A percentile compares a stretch with the other conserved stretches of the same genome.
Conservation (phyloP, 257 asterid genomes). For the Thymus quinquecostatus region DNA sequence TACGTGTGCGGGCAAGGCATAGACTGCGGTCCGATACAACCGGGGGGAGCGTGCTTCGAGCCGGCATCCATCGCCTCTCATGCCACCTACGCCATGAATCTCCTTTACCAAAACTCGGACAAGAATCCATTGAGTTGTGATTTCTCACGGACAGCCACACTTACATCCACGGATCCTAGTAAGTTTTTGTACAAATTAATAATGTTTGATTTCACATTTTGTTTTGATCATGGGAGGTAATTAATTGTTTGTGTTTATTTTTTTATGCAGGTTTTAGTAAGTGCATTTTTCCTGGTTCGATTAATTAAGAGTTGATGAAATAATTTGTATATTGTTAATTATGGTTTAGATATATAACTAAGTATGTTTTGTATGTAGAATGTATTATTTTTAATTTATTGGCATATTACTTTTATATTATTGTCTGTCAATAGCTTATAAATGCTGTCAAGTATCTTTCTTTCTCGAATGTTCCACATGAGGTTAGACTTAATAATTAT, state of each 20-base stretch:
- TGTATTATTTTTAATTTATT: too few relatives aligned
- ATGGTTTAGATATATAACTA: neutral
- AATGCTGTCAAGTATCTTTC: neutral
- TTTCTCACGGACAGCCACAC: conserved; percentile 52
- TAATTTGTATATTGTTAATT: neutral
- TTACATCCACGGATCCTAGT: conserved; percentile 58
- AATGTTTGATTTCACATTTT: neutral
- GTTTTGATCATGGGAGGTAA: neutral
- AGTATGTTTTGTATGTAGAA: neutral
- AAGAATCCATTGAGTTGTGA: conserved; percentile 49
- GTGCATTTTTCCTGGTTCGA: conserved; percentile 54
- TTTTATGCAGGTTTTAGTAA: conserved; percentile 47
- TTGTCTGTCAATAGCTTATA: neutral
- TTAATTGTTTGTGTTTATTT: neutral
- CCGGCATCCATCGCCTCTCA: conserved; percentile 53
- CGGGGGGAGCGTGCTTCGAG: conserved; percentile 71
- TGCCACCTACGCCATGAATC: conserved; percentile 73
- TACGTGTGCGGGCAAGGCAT: conserved; percentile 60
- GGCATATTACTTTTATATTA: neutral
- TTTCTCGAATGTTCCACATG: neutral
- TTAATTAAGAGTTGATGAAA: conserved; percentile 26
- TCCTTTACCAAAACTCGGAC: conserved; percentile 44
- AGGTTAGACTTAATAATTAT: too few relatives aligned
- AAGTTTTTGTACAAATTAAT: conserved; percentile 22
- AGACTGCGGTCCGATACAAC: conserved; percentile 64